These are phyloP conservation scores for Russula earlei DNA, from an alignment of 768 basidiomycete species.

Conservation along the genomic window DNA sequence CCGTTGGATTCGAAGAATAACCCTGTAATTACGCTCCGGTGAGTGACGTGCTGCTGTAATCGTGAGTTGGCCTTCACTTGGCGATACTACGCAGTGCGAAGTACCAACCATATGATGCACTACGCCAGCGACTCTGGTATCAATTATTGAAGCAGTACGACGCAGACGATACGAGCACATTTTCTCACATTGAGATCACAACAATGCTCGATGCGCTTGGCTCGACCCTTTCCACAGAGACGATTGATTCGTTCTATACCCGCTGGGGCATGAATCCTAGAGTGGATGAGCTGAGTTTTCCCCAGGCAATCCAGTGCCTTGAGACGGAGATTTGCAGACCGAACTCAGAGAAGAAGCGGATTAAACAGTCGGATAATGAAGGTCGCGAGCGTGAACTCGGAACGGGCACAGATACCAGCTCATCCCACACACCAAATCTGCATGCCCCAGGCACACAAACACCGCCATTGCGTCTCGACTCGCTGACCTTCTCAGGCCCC, in stretches of 20 bases:
- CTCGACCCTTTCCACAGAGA: slow-evolving; percentile 75
- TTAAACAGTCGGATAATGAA: slow-evolving; percentile 41
- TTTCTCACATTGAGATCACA: slow-evolving; percentile 81
- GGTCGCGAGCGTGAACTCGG: slow-evolving; percentile 5
- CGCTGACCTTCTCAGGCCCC: slow-evolving; percentile 56
- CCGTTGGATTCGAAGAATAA: slow-evolving; percentile 66
- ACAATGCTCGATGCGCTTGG: slow-evolving; percentile 97
- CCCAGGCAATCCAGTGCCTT: slow-evolving; percentile 75
- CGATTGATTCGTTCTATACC: slow-evolving; percentile 76
- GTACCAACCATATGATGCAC: slow-evolving; percentile 89
- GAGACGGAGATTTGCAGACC: slow-evolving; percentile 78
- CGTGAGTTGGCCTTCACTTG: not conserved
- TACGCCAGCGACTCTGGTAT: slow-evolving; percentile 86
- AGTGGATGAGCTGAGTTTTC: slow-evolving; percentile 63
- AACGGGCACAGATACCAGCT: slow-evolving; percentile 34
- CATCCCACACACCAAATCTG: slow-evolving; percentile 43
- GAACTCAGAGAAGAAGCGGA: slow-evolving; percentile 55
- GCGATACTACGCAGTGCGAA: slow-evolving; percentile 52
- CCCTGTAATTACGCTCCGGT: slow-evolving; percentile 64
- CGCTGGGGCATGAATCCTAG: slow-evolving; percentile 53
- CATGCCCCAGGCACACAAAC: slow-evolving; percentile 31
- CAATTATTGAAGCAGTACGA: slow-evolving; percentile 88
- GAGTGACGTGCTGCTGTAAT: slow-evolving; percentile 16
- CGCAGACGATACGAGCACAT: slow-evolving; percentile 61
- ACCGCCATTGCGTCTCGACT: slow-evolving; percentile 34